These are phyloP conservation scores for Cercophora newfieldiana DNA, from an alignment of 495 filamentous ascomycete genomes.

Conservation along the genomic window DNA sequence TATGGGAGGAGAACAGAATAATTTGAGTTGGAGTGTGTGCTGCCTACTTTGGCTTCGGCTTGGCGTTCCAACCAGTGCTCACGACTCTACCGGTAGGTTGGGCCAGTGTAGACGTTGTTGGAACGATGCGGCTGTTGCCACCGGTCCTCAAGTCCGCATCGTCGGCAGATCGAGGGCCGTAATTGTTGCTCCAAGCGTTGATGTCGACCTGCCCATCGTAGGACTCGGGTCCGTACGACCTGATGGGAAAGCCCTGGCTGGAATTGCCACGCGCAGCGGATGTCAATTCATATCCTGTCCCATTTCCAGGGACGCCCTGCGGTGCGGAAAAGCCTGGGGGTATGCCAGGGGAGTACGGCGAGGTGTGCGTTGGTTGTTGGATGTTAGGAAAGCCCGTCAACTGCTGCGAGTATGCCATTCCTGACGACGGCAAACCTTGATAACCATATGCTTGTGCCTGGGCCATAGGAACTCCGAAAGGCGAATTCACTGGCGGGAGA, in stretches of 20 bases:
- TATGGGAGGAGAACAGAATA: neutral
- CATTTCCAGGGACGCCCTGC: neutral
- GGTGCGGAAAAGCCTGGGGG: neutral
- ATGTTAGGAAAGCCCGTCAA: neutral
- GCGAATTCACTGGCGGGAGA: slow-evolving; percentile 32
- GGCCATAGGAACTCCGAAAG: slow-evolving; percentile 27
- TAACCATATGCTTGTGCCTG: neutral
- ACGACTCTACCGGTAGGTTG: neutral
- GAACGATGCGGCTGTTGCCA: neutral
- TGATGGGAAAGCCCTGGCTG: neutral
- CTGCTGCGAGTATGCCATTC: neutral
- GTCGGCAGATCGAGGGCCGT: neutral
- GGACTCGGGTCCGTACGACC: neutral
- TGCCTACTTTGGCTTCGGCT: neutral
- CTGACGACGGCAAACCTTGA: neutral
- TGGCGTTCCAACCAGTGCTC: neutral
- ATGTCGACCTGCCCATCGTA: neutral
- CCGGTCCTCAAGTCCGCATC: neutral
- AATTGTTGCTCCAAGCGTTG: neutral
- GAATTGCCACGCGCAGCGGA: neutral
- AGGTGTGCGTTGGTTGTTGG: neutral
- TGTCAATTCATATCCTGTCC: neutral
- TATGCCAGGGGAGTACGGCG: neutral
- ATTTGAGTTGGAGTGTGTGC: neutral
- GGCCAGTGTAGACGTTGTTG: neutral